These are phyloP conservation scores for Waltiozyma sp. DNA, from an alignment of 1,139 yeast species.

Conservation along the genomic window DNA sequence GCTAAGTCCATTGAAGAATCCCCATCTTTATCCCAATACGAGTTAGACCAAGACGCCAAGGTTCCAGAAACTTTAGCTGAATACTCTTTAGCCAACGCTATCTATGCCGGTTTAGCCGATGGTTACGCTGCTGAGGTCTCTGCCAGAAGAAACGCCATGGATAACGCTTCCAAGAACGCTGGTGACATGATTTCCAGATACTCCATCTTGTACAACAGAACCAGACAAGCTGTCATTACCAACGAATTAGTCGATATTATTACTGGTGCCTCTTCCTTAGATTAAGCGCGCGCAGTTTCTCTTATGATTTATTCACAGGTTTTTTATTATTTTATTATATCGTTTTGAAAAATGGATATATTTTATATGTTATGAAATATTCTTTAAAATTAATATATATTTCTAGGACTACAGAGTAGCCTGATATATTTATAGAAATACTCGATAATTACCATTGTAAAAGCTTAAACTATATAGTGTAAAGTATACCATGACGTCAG, in stretches of 20 bases:
- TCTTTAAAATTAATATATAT: neutral
- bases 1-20: conserved; percentile 70
- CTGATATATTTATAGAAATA: neutral
- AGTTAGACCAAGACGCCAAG: conserved; percentile 68
- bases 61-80: conserved; percentile 58
- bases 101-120: conserved; percentile 89
- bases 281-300: conserved; percentile 31
- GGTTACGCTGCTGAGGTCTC: conserved; percentile 97
- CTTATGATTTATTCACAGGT: neutral
- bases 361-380: neutral
- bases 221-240: conserved; percentile 99
- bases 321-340: neutral
- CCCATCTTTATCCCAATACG: conserved; percentile 78
- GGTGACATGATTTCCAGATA: conserved; percentile 96
- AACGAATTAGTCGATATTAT: conserved; percentile 98
- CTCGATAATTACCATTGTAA: neutral
- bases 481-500: too few species aligned
- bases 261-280: conserved; percentile 99
- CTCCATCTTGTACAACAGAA: conserved; percentile 97
- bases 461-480: too few species aligned
- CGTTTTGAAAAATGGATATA: neutral
- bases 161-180: conserved; percentile 98
- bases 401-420: conserved; percentile 9
- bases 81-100: conserved; percentile 82
- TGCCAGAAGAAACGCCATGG: conserved; percentile 99